Evolutionary conservation across 1,284 basidiomycete species (phyloP), one percentile per base, ranked within the genome.

Genomic region (Papiliotrema flavescens): DNA sequence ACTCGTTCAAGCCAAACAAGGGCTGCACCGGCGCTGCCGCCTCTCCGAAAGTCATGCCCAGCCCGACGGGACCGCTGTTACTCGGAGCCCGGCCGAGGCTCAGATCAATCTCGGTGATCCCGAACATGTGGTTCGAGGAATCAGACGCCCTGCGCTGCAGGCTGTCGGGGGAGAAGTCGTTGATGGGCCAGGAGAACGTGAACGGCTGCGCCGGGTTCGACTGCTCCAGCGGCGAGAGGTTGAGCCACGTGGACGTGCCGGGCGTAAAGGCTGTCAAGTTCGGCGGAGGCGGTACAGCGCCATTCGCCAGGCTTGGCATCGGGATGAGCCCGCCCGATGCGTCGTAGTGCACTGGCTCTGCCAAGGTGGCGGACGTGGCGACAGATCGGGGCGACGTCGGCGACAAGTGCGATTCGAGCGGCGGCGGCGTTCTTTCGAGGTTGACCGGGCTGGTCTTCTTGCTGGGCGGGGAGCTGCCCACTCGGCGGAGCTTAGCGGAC

Each of bases 261-360:
- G 39, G 39, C 20, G 39, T 40, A 7, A 5, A n/a, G 15, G 39
- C 17, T 15, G 39, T 5, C 39, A 40, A 17, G 17, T 4, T 15
- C 5, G 49, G 49, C 15, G 49, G 49, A 15, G 49, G 49, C 6
- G 49, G 49, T n/a, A 41, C 37, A 5, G 28, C 28, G 28, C 28
- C 28, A 6, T 11, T 32, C 17, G 42, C 49, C 9, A 34, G 37
- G 17, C 49, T 37, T 37, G 36, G 4, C n/a, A 41, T 28, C 3
- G 37, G 37, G 5, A n/a, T 7, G 22, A 40, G 20, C 35, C 3
- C 36, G n/a, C 34, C 47, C 3, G 11, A 8, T 5, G 40, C 11
- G 24, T 51, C 50, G 34, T 51, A 51, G 34, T 51, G 42, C 13
- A 36, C 20, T 2, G 50, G 41, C 14, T 51, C 50, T 26, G 34